Percentiles rank a stretch among this genome's conserved stretches.
Evolutionary conservation across 2,329 filamentous ascomycete genomes (phyloP).

Genomic region (Myriangium duriaei): DNA sequence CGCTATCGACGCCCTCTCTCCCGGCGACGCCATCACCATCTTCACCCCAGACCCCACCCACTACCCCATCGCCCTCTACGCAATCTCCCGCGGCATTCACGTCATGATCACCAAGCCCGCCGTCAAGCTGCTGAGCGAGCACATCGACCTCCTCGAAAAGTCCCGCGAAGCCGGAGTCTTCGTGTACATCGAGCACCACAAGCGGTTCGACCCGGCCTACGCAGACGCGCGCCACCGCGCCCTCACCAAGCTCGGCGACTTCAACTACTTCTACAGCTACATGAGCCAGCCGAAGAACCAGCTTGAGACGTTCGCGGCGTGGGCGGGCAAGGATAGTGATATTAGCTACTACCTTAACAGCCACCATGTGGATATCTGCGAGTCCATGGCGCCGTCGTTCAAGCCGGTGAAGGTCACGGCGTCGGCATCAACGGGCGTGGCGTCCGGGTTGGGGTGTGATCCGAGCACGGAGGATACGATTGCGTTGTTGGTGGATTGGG

Average conservation of each 20-base stretch:
- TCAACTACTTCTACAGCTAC: slow-evolving; percentile 98
- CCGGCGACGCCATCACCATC: slow-evolving; percentile 84
- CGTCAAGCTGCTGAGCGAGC: slow-evolving; percentile 70
- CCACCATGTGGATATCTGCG: slow-evolving; percentile 86
- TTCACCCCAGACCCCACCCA: slow-evolving; percentile 93
- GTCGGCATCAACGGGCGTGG: slow-evolving; percentile 65
- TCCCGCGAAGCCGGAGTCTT: slow-evolving; percentile 66
- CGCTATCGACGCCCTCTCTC: slow-evolving; percentile 70
- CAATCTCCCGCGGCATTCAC: slow-evolving; percentile 76
- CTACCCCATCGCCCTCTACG: slow-evolving; percentile 83
- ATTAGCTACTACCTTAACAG: slow-evolving; percentile 95
- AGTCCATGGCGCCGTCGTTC: slow-evolving; percentile 80
- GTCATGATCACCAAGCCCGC: slow-evolving; percentile 92
- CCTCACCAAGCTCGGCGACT: slow-evolving; percentile 61
- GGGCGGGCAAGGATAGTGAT: slow-evolving; percentile 83
- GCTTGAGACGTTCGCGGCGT: slow-evolving; percentile 87
- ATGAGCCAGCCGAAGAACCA: slow-evolving; percentile 90
- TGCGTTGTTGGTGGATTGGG: slow-evolving; percentile 80
- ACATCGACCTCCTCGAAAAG: slow-evolving; percentile 61
- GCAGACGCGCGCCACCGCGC: slow-evolving; percentile 73
- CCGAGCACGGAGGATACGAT: slow-evolving; percentile 85
- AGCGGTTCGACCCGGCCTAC: slow-evolving; percentile 89
- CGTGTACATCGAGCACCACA: slow-evolving; percentile 92
- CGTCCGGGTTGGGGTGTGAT: slow-evolving; percentile 65
- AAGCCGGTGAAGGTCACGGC: slow-evolving; percentile 68